phyloP scores from a whole-genome alignment of 768 basidiomycete genomes.

The Lyophyllum semitale region DNA sequence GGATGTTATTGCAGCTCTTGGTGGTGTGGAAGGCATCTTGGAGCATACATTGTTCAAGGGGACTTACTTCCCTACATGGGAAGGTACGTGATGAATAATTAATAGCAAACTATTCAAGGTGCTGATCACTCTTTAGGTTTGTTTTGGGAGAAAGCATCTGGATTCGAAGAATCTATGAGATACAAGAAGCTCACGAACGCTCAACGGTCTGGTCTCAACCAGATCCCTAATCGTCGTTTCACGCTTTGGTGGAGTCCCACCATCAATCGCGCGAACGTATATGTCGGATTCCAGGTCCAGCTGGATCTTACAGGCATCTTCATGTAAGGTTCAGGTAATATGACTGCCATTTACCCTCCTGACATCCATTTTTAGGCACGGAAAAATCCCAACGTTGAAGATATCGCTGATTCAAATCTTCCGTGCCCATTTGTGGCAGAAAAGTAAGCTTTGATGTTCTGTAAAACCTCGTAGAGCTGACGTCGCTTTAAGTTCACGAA shows the following conservation, averaged over 20 bases:
- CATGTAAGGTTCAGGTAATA: constrained; percentile 50
- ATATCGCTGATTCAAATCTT: constrained; percentile 99
- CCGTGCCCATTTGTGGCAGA: constrained; percentile 99
- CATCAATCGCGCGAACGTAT: constrained; percentile 98
- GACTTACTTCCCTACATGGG: constrained; percentile 98
- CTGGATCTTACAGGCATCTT: constrained; percentile 97
- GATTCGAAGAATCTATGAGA: constrained; percentile 95
- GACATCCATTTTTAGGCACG: constrained; percentile 61
- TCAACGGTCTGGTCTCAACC: constrained; percentile 95
- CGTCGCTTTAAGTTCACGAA: constrained; percentile 64
- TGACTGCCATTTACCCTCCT: neutral
- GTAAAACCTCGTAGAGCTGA: constrained; percentile 18
- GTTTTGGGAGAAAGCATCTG: constrained; percentile 98
- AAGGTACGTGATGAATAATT: constrained; percentile 49
- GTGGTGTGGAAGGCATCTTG: constrained; percentile 94
- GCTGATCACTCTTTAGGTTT: constrained; percentile 47
- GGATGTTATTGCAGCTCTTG: constrained; percentile 96
- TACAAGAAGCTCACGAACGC: constrained; percentile 98
- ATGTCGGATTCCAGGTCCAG: constrained; percentile 99
- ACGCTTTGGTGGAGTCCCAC: constrained; percentile 99
- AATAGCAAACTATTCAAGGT: neutral
- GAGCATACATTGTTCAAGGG: constrained; percentile 98
- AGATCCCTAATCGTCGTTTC: constrained; percentile 98
- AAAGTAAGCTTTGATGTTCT: constrained; percentile 65
- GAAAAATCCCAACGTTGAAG: constrained; percentile 97